These are phyloP conservation scores for Pseudonitzschia multiseries DNA, from an alignment of 108 stramenopile species.

Conservation along the genomic window DNA sequence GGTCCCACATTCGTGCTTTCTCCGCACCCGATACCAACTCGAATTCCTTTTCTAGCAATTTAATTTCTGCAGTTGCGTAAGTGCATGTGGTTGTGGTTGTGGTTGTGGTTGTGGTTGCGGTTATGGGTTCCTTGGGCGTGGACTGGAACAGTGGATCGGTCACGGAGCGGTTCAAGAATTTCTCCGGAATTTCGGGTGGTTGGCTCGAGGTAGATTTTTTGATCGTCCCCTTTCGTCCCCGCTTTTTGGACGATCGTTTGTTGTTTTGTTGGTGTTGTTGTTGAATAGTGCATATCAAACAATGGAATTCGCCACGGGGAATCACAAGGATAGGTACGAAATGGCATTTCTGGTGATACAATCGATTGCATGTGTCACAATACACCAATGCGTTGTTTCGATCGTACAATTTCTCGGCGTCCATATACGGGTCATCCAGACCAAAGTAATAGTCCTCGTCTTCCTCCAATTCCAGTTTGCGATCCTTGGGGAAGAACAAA, in stretches of 20 bases:
- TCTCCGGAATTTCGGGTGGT: conserved; percentile 14
- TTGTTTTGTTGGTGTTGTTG: conserved; percentile 24
- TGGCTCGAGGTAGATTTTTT: conserved; percentile 4
- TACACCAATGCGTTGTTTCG: conserved; percentile 74
- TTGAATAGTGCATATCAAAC: conserved; percentile 60
- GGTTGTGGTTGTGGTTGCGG: no score
- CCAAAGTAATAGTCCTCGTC: conserved; percentile 46
- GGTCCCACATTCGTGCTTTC: conserved; percentile 41
- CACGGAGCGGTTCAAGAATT: conserved; percentile 4
- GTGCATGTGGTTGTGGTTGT: no score
- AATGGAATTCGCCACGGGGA: conserved; percentile 76
- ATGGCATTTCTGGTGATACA: conserved; percentile 89
- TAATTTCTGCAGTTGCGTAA: neutral
- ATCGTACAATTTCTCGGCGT: conserved; percentile 58
- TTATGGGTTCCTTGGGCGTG: conserved; percentile 9
- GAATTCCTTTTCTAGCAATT: conserved; percentile 19
- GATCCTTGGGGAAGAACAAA: conserved; percentile 56
- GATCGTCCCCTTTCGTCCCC: conserved; percentile 20
- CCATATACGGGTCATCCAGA: conserved; percentile 48
- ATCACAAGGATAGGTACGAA: conserved; percentile 76
- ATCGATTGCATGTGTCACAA: conserved; percentile 79
- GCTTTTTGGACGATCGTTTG: conserved; percentile 16
- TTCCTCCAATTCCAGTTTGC: conserved; percentile 39
- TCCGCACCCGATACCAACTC: conserved; percentile 15
- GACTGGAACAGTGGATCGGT: conserved; percentile 12